These are phyloP conservation scores for Colletotrichum orbiculare DNA, from an alignment of 2,329 filamentous ascomycete genomes.

Conservation along the genomic window DNA sequence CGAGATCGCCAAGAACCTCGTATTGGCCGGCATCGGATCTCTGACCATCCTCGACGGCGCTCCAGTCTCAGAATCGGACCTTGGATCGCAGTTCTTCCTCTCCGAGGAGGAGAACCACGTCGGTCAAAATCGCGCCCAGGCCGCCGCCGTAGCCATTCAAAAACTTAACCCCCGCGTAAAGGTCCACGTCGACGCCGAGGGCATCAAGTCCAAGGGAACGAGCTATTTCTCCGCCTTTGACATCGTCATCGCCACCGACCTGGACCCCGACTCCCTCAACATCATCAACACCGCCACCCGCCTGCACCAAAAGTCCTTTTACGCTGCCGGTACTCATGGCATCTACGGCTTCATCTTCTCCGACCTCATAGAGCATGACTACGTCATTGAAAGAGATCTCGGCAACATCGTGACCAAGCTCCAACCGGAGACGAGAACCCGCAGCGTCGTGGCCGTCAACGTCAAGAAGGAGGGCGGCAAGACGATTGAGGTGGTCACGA, in stretches of 20 bases:
- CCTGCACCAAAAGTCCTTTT: conserved; percentile 82
- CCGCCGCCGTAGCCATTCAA: conserved; percentile 80
- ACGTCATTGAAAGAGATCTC: conserved; percentile 85
- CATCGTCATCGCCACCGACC: conserved; percentile 89
- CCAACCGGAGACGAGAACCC: conserved; percentile 79
- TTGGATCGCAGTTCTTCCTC: conserved; percentile 87
- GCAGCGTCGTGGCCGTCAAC: conserved; percentile 77
- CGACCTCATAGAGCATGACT: conserved; percentile 91
- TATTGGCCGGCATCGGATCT: conserved; percentile 90
- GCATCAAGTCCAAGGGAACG: conserved; percentile 74
- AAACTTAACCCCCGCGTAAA: conserved; percentile 91
- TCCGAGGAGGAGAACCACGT: conserved; percentile 72
- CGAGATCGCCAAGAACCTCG: conserved; percentile 94
- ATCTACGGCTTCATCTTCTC: conserved; percentile 96
- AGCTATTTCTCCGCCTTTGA: conserved; percentile 85
- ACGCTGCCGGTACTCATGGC: conserved; percentile 87
- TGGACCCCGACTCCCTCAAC: conserved; percentile 78
- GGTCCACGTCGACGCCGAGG: conserved; percentile 75
- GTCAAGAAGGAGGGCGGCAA: conserved; percentile 78
- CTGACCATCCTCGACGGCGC: conserved; percentile 89
- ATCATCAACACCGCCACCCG: conserved; percentile 89
- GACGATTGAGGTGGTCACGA: conserved; percentile 86
- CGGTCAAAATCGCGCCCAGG: conserved; percentile 86
- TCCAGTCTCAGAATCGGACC: conserved; percentile 79
- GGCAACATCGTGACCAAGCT: conserved; percentile 75